These are phyloP conservation scores for Kodamaea restingae DNA, from an alignment of 805 yeast species.

Conservation along the genomic window DNA sequence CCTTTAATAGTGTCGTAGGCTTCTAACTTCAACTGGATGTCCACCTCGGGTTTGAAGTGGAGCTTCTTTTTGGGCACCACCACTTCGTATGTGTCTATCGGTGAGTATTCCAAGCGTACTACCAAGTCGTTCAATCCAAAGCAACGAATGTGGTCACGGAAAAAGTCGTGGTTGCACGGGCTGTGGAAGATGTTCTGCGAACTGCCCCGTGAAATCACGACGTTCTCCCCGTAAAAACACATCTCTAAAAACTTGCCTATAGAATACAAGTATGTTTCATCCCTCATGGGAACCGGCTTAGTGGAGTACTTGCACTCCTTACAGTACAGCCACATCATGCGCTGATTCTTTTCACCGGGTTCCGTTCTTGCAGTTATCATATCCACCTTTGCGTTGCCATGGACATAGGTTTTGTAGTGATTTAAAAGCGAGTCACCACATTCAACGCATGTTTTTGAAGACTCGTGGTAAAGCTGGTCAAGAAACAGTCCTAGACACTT, in stretches of 20 bases:
- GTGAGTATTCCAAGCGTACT: conserved; percentile 72
- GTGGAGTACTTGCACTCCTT: conserved; percentile 70
- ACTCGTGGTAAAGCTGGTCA: conserved; percentile 72
- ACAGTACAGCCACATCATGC: conserved; percentile 91
- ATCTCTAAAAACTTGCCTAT: conserved; percentile 91
- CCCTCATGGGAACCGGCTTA: conserved; percentile 78
- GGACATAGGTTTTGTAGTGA: conserved; percentile 84
- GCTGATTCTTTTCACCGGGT: conserved; percentile 41
- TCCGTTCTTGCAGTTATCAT: conserved; percentile 58
- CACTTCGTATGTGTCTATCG: conserved; percentile 73
- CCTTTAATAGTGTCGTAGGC: conserved; percentile 50
- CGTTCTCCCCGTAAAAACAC: conserved; percentile 60
- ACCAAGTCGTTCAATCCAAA: conserved; percentile 79
- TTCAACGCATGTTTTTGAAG: conserved; percentile 65
- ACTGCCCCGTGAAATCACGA: conserved; percentile 10
- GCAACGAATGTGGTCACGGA: conserved; percentile 76
- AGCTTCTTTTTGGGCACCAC: conserved; percentile 70
- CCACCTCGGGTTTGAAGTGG: conserved; percentile 68
- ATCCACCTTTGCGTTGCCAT: conserved; percentile 79
- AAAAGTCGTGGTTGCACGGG: conserved; percentile 75
- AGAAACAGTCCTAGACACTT: conserved; percentile 85
- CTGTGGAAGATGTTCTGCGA: neutral
- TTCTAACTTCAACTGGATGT: conserved; percentile 64
- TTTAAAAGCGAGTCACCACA: conserved; percentile 69
- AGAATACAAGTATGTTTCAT: conserved; percentile 83